These are phyloP conservation scores for Pseudocercospora musae DNA, from an alignment of 2,329 filamentous ascomycete genomes.

Conservation along the genomic window DNA sequence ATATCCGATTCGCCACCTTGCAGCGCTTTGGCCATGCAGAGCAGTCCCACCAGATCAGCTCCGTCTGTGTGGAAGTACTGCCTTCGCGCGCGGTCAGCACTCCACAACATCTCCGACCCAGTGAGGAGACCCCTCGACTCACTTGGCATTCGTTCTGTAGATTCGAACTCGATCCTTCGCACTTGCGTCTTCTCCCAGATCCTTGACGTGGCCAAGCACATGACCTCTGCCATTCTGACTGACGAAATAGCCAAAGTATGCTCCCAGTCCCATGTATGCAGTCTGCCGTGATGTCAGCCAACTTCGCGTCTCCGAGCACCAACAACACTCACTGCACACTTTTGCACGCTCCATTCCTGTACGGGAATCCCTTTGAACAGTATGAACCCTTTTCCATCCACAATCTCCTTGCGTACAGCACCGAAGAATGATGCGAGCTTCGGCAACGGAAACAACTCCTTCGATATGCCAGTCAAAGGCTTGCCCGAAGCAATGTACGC, in stretches of 20 bases:
- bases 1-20: constrained; percentile 84
- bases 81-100: constrained; percentile 55
- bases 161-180: constrained; percentile 85
- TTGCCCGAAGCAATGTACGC: constrained; percentile 62
- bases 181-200: constrained; percentile 74
- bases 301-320: neutral
- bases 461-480: constrained; percentile 68
- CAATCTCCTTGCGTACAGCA: constrained; percentile 59
- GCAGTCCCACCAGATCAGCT: constrained; percentile 74
- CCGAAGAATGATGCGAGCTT: constrained; percentile 55
- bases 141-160: constrained; percentile 62
- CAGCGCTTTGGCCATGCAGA: constrained; percentile 73
- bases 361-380: constrained; percentile 84
- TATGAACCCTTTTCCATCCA: constrained; percentile 85
- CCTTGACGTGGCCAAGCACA: constrained; percentile 85
- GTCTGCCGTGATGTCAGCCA: constrained; percentile 7
- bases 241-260: constrained; percentile 82
- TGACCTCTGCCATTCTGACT: constrained; percentile 82
- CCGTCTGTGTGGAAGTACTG: constrained; percentile 88
- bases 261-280: constrained; percentile 78
- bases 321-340: constrained; percentile 60
- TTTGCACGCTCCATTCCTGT: constrained; percentile 68
- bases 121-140: neutral
- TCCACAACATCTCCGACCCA: no score
- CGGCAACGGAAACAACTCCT: constrained; percentile 61